Conservation (phyloP, 495 filamentous ascomycete species). For the Penicillium paradoxum region DNA sequence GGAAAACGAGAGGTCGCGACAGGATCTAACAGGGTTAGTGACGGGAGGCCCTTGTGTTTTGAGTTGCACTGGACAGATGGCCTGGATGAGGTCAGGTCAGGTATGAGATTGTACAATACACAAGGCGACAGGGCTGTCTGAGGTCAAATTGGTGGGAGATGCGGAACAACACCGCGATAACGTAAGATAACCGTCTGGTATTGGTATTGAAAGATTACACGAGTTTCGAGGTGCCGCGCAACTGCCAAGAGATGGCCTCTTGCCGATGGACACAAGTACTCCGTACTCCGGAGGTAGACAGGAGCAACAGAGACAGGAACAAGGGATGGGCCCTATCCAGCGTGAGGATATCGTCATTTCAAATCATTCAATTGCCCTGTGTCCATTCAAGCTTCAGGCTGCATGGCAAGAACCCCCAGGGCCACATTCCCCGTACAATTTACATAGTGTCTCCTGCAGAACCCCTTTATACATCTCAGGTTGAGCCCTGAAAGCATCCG, state of each 20-base stretch:
- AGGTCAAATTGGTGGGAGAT: background rate
- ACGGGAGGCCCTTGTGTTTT: conserved; percentile 1
- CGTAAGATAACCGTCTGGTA: conserved; percentile 3
- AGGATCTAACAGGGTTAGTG: conserved; percentile 4
- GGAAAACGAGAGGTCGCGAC: background rate
- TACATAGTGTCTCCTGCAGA: background rate
- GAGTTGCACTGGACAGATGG: conserved; percentile 19
- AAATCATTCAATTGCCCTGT: background rate
- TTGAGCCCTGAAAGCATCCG: no score
- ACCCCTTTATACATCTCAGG: background rate
- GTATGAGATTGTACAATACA: conserved; percentile 5
- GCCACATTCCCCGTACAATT: background rate
- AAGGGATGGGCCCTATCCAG: background rate
- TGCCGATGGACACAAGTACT: background rate
- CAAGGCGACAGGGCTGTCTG: background rate
- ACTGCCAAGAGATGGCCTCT: conserved; percentile 12
- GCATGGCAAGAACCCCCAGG: background rate
- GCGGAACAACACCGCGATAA: background rate
- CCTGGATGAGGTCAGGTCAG: conserved; percentile 9
- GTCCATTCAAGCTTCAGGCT: background rate
- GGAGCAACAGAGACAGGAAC: background rate
- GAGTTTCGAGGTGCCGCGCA: conserved; percentile 9
- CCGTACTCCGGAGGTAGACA: no score
- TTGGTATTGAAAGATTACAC: conserved; percentile 14
- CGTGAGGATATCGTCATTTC: background rate